phyloP scores from a whole-genome alignment of 2,329 filamentous ascomycete species.

The Exophiala oligosperma region DNA sequence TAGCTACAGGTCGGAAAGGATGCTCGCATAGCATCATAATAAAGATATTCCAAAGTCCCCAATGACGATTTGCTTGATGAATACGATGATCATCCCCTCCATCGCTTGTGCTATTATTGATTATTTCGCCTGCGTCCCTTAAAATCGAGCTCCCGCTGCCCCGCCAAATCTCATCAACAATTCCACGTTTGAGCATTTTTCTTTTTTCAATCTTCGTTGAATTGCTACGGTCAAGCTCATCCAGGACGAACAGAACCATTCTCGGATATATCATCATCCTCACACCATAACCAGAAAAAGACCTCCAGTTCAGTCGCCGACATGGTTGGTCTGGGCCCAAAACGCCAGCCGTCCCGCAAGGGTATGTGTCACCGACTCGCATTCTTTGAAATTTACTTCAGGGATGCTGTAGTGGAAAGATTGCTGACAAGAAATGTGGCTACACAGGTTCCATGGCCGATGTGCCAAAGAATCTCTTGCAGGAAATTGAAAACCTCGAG shows the following conservation, averaged over 20 bases:
- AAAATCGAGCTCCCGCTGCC: background rate
- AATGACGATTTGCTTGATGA: no score
- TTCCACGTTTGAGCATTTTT: background rate
- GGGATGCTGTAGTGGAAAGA: background rate
- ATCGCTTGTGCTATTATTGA: no score
- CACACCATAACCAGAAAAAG: background rate
- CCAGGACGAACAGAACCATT: background rate
- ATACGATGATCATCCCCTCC: no score
- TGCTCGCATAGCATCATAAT: no score
- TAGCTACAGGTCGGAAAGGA: no score
- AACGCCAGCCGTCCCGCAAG: constrained; percentile 68
- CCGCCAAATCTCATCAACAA: background rate
- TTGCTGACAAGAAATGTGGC: background rate
- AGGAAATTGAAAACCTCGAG: constrained; percentile 82
- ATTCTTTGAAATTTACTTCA: constrained; percentile 7
- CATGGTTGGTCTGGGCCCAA: constrained; percentile 67
- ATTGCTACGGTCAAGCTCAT: background rate
- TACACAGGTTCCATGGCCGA: constrained; percentile 80
- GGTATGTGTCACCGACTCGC: constrained; percentile 58
- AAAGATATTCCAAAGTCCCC: no score
- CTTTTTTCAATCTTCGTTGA: background rate
- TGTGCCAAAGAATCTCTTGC: constrained; percentile 78
- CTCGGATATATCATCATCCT: background rate
- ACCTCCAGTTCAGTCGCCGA: constrained; percentile 32
- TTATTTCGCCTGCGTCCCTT: no score